A percentile compares a stretch with the other conserved stretches of the same genome.
Evolutionary conservation across 2,329 filamentous ascomycete species (phyloP).

Genomic region (Bipolaris cookei): DNA sequence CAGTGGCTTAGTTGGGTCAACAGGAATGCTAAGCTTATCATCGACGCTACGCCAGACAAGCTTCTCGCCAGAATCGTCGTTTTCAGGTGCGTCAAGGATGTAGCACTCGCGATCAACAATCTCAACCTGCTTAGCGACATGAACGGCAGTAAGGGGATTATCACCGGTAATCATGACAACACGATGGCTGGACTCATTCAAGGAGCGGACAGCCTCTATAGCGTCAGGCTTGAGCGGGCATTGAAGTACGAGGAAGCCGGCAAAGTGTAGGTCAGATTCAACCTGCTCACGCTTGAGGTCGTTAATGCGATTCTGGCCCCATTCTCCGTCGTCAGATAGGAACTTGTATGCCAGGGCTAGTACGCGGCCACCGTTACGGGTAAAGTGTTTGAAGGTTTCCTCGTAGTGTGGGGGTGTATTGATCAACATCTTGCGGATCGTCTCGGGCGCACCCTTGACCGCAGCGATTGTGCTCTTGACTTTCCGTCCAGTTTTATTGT

Average conservation of each 20-base stretch:
- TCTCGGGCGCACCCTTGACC: conserved; percentile 97
- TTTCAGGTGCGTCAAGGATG: conserved; percentile 92
- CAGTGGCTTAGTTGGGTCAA: conserved; percentile 81
- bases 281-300: conserved; percentile 92
- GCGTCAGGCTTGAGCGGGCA: conserved; percentile 97
- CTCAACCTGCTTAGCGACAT: conserved; percentile 93
- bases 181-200: conserved; percentile 98
- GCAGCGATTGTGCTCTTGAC: conserved; percentile 86
- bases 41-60: conserved; percentile 96
- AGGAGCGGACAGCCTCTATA: conserved; percentile 90
- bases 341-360: conserved; percentile 94
- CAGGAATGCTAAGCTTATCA: conserved; percentile 83
- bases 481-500: conserved; percentile 76
- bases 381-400: conserved; percentile 98
- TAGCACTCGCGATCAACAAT: conserved; percentile 96
- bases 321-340: conserved; percentile 78
- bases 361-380: conserved; percentile 91
- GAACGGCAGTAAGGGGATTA: conserved; percentile 93
- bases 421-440: conserved; percentile 90
- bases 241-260: conserved; percentile 93
- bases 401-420: conserved; percentile 87
- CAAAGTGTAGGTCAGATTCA: conserved; percentile 83
- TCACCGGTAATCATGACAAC: conserved; percentile 99
- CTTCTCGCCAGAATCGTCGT: conserved; percentile 79
- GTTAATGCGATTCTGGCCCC: conserved; percentile 85